These are phyloP conservation scores for Sphagnum fallax DNA, from an alignment of 228 moss, liverwort and hornwort genomes.

Conservation along the genomic window DNA sequence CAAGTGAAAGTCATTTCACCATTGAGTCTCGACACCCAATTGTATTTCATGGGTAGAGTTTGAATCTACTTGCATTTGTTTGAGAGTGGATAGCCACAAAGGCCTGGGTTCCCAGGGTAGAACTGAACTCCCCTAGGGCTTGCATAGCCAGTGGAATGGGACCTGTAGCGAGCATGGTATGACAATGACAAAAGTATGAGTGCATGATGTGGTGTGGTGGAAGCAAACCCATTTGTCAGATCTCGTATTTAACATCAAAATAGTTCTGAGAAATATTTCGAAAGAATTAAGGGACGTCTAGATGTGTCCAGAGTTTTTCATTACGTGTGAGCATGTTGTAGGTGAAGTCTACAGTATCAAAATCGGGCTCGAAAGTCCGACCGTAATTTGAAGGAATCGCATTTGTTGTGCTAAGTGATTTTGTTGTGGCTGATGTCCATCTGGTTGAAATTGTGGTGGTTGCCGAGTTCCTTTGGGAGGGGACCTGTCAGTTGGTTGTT, in stretches of 20 bases:
- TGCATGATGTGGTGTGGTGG: too few relatives aligned
- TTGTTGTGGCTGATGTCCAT: constrained; percentile 16
- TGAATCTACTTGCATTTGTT: constrained; percentile 10
- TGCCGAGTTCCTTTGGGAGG: constrained; percentile 13
- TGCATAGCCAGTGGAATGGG: constrained; percentile 15
- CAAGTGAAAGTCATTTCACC: too few relatives aligned
- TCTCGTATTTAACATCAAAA: too few relatives aligned
- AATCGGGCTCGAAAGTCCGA: background rate
- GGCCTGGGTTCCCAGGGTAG: constrained; percentile 20
- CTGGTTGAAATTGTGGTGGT: constrained; percentile 11
- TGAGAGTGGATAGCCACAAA: constrained; percentile 19
- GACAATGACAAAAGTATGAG: background rate
- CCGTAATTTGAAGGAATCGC: constrained; percentile 20
- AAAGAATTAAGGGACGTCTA: too few relatives aligned
- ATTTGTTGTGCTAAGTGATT: constrained; percentile 4
- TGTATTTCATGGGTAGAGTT: background rate
- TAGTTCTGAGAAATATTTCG: too few relatives aligned
- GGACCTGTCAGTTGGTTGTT: constrained; percentile 15
- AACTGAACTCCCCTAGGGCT: constrained; percentile 17
- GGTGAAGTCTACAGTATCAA: background rate
- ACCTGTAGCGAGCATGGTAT: constrained; percentile 5
- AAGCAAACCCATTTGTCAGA: too few relatives aligned
- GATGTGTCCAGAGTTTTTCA: background rate
- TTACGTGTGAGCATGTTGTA: constrained; percentile 23
- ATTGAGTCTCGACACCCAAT: background rate